These are phyloP conservation scores for Aspergillus sp. DNA, from an alignment of 2,329 filamentous ascomycete genomes.

Conservation along the genomic window DNA sequence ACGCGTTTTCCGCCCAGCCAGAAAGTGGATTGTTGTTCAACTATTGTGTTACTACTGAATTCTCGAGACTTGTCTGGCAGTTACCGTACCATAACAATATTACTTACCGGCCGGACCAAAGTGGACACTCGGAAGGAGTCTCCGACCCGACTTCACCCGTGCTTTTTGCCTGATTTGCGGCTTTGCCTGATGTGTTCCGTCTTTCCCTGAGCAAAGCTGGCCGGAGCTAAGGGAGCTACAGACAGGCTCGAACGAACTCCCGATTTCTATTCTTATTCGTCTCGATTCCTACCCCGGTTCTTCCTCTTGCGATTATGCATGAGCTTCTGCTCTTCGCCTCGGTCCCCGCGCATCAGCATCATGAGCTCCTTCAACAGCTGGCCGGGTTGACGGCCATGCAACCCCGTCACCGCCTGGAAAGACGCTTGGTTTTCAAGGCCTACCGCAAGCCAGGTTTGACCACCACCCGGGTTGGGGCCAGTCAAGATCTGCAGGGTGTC, in stretches of 20 bases:
- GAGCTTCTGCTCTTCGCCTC: conserved; percentile 64
- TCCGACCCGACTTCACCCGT: conserved; percentile 21
- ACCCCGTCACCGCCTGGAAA: conserved; percentile 56
- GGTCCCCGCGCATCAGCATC: conserved; percentile 58
- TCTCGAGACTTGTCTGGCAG: too few species aligned
- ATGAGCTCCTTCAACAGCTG: conserved; percentile 63
- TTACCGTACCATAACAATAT: conserved; percentile 4
- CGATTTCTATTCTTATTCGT: not conserved
- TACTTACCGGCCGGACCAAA: not conserved
- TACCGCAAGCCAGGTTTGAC: conserved; percentile 48
- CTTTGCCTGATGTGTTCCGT: not conserved
- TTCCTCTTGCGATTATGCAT: conserved; percentile 52
- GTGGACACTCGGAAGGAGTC: conserved; percentile 9
- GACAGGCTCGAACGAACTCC: not conserved
- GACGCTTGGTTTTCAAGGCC: conserved; percentile 62
- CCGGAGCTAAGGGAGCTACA: conserved; percentile 1
- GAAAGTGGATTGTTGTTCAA: not conserved
- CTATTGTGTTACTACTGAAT: not conserved
- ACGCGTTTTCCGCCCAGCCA: not conserved
- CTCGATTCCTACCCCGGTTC: conserved; percentile 8
- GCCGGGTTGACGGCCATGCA: conserved; percentile 64
- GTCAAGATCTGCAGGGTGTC: conserved; percentile 47
- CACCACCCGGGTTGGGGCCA: conserved; percentile 44
- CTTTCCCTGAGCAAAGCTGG: not conserved
- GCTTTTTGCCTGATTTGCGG: not conserved